Base-by-base conservation (phyloP, 345 rosid species). In the Aethionema arabicum region DNA sequence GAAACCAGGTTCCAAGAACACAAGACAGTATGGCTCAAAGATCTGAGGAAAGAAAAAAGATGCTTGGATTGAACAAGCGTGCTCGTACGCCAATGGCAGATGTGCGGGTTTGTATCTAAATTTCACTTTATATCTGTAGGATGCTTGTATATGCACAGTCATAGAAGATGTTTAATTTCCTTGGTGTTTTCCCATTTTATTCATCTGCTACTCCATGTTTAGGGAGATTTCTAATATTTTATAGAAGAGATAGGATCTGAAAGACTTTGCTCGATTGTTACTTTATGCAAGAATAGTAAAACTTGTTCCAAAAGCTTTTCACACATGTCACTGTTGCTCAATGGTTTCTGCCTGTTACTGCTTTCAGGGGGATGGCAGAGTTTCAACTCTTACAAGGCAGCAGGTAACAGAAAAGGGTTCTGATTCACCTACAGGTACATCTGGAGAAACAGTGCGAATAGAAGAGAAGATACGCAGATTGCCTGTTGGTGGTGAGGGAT, bases 401-500 rank as follows among this genome's bases (percentile, higher is more conserved):
- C 85, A 76, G 66, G 67, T 65, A 8, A 54, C 52, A 30, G 97
- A 86, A 61, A 90, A 81, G 72, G 85, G 79, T 67, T 82, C 78
- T 71, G 92, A 85, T 58, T 67, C 78, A 72, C 79, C 78, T 36
- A 84, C 83, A 48, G 76, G 76, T 73, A 67, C 73, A 66, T 74
- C 72, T 76, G 95, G 78, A 15, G 78, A 70, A 47, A 31, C 84
- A 47, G 72, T 62, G 72, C 76, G 79, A 56, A 65, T 67, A 50
- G 97, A 85, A 65, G 99, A 84, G 70, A 93, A 85, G 82, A 86
- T 86, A 21, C 88, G 83, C 56, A 83, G 79, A 74, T 70, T 90
- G 69, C 89, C 96, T 42, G 79, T 83, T 67, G 89, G 85, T 63
- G 88, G 95, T 63, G 99, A 93, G 70, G 91, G 85, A 73, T 90